Evolutionary conservation across 768 basidiomycete species (phyloP).

Genomic region (Tremella fuciformis): DNA sequence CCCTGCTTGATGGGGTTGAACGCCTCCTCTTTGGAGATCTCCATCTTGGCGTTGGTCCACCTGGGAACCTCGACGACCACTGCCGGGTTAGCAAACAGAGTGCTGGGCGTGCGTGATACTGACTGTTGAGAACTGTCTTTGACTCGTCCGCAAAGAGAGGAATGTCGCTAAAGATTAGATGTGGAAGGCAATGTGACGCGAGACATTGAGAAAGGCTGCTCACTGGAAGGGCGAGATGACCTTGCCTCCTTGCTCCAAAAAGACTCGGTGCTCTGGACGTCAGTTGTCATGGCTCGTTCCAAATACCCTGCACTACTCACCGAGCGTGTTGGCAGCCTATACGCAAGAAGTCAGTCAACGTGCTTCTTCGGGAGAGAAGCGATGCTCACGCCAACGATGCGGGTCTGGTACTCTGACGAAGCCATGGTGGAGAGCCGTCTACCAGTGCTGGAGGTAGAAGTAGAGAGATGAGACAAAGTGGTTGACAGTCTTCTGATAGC

Average conservation of each 20-base stretch:
- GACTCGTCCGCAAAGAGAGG: constrained; percentile 95
- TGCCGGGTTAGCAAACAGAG: constrained; percentile 10
- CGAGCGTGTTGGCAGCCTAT: constrained; percentile 82
- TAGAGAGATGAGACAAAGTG: constrained; percentile 12
- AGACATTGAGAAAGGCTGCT: constrained; percentile 11
- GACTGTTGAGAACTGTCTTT: constrained; percentile 96
- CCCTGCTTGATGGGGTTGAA: constrained; percentile 99
- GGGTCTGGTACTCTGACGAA: constrained; percentile 18
- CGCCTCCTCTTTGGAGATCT: constrained; percentile 95
- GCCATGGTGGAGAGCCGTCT: constrained; percentile 16
- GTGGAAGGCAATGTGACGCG: constrained; percentile 57
- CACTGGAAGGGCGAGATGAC: constrained; percentile 55
- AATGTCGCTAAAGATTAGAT: too few relatives aligned
- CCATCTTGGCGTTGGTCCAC: constrained; percentile 99
- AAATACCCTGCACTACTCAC: constrained; percentile 55
- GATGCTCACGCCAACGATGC: constrained; percentile 19
- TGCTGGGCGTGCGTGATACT: constrained; percentile 53
- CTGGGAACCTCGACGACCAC: constrained; percentile 62
- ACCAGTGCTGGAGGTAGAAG: constrained; percentile 10
- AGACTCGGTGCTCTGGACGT: constrained; percentile 83
- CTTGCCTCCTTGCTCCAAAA: constrained; percentile 80
- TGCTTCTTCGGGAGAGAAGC: not conserved
- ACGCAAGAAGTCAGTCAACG: not conserved
- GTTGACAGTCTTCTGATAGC: constrained; percentile 27
- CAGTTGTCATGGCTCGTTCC: not conserved